Base-by-base conservation (phyloP, 192 early-diverging fungal genomes). In the Gamsiella multidivaricata region DNA sequence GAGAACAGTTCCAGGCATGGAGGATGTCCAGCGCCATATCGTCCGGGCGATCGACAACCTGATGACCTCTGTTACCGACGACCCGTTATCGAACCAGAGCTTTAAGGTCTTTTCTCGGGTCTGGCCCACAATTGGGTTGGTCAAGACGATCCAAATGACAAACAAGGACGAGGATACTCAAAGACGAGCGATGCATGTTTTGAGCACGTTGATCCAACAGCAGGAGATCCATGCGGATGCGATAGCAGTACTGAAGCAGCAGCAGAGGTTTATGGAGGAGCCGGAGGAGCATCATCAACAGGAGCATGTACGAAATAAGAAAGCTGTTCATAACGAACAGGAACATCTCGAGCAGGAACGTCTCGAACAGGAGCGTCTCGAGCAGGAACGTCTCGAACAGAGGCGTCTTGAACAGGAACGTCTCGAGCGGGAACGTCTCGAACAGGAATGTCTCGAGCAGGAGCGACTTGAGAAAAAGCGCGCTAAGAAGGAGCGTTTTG, bases 11-110 rank as follows among this genome's bases (percentile, higher is more conserved):
- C 81, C 46, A 14, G 71, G 62, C 34, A 75, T 63, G 66, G 67
- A 69, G n/a, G 87, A 86, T 47, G 79, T 86, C n/a, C 83, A 81
- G 45, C 69, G 83, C 22, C 87, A 88, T 51, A 80, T 86, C 32
- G 69, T 86, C 56, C 79, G 87, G 3, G 87, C 87, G 1, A 72
- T 88, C 15, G 87, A 88, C 67, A 88, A 88, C 46, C 68, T 88
- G 33, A 71, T 78, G 39, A 82, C 74, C 0, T 55, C 54, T 14
- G 74, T 78, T 10, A 54, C 51, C 47, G 69, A 82, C 32, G 81
- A 79, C 47, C 50, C 56, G 0, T 5, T 42, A 5, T 79, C 63
- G 2, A 45, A 50, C 23, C 61, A 69, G 34, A 75, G 61, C 41
- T 75, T 70, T 53, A 61, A 75, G 45, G 70, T 73, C n/a, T 65